Base-by-base conservation (phyloP, 139 green algal species). In the Coelastrella sp. region DNA sequence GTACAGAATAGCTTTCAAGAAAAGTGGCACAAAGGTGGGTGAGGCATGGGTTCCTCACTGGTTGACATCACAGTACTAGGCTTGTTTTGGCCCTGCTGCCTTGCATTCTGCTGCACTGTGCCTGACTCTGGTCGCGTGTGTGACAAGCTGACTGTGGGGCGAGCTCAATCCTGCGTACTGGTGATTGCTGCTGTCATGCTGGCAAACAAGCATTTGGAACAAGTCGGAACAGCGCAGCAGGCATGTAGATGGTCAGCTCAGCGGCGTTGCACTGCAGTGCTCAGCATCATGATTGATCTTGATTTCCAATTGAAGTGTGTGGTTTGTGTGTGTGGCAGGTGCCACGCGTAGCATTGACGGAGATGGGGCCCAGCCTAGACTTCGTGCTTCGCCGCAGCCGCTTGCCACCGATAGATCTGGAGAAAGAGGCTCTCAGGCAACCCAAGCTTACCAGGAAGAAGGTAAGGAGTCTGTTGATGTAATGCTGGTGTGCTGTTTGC, bases 281-380 rank as follows among this genome's bases (percentile, higher is more conserved):
- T 14, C 64, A 71, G 16, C 64, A 47, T 47, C 32, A 47, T 47
- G 32, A 47, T 47, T 47, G 32, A 47, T 47, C 32, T 47, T 47
- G 32, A 47, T n/a, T n/a, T n/a, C n/a, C n/a, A n/a, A n/a, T 71
- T 71, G 64, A 11, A 11, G 11, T 71, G 4, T 14, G 13, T 47
- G 32, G 64, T 58, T 7, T 3, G 3, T 74, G 5, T 64, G 17
- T 85, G 19, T 83, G 32, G 66, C 90, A 94, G 82, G 88, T 98
- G 47, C 98, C 98, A 4, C 92, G 94, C 0, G 94, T 97, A 57
- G 96, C 96, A 91, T 93, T 99, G 64, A 86, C 65, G 20, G 96
- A 99, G 93, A 98, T 98, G 86, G 98, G 98, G 0, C 98, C 98
- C 0, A 81, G 57, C 3, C 23, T 99, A 16, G 95, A 98, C 86